Evolutionary conservation across 495 filamentous ascomycete species (phyloP).

Genomic region (Podospora fimiseda): DNA sequence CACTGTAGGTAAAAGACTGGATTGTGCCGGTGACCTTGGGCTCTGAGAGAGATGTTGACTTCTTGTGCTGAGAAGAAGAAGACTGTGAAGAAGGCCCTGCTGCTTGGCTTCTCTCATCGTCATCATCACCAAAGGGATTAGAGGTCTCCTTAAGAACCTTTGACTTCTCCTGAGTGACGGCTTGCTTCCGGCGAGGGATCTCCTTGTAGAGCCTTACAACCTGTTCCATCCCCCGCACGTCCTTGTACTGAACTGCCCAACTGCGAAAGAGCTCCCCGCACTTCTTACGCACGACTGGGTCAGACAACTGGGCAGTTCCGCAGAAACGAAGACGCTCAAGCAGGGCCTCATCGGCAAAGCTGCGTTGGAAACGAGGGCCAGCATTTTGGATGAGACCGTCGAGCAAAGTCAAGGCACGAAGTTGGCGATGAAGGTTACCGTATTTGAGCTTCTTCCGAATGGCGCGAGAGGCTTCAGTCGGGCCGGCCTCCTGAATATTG

Average conservation of each 20-base stretch:
- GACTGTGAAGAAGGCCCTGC: conserved; percentile 6
- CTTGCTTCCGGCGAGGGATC: conserved; percentile 46
- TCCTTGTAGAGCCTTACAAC: conserved; percentile 74
- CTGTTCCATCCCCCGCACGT: conserved; percentile 70
- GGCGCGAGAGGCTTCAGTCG: conserved; percentile 83
- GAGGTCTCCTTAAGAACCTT: conserved; percentile 75
- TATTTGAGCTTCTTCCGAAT: conserved; percentile 99
- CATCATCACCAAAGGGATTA: conserved; percentile 55
- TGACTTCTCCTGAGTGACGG: conserved; percentile 63
- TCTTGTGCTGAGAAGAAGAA: conserved; percentile 27
- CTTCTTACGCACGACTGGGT: conserved; percentile 77
- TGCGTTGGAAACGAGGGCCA: conserved; percentile 77
- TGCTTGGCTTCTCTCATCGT: conserved; percentile 38
- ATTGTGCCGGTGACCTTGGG: conserved; percentile 20
- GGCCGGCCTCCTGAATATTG: conserved; percentile 79
- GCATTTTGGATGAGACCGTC: conserved; percentile 95
- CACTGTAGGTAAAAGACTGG: conserved; percentile 32
- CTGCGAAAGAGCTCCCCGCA: conserved; percentile 77
- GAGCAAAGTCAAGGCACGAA: conserved; percentile 83
- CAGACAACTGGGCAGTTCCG: conserved; percentile 76
- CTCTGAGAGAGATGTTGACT: conserved; percentile 16
- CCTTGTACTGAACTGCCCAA: conserved; percentile 82
- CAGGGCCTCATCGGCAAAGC: conserved; percentile 86
- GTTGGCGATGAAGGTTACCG: conserved; percentile 83
- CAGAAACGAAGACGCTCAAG: conserved; percentile 88